Conservation (phyloP, 345 rosid genomes). For the Populus deltoides region DNA sequence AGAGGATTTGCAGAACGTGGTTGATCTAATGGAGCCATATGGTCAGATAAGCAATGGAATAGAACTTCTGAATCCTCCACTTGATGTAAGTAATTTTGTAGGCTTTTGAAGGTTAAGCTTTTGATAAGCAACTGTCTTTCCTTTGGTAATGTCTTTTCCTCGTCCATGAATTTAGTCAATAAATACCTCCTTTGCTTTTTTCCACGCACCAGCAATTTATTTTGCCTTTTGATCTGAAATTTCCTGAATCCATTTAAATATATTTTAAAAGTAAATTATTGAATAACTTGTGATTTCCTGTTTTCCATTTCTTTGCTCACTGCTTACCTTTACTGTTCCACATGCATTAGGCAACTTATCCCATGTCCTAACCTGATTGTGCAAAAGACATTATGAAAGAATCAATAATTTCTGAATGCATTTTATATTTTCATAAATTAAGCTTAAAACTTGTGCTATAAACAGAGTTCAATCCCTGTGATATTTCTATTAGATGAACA, state of each 20-base stretch:
- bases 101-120: background rate
- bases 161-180: background rate
- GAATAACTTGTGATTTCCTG: background rate
- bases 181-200: background rate
- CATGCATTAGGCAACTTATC: background rate
- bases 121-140: too few species aligned
- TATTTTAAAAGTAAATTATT: background rate
- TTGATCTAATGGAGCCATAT: constrained; percentile 96
- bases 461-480: too few species aligned
- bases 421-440: background rate
- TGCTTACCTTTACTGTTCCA: background rate
- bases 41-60: constrained; percentile 93
- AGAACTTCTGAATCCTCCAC: constrained; percentile 76
- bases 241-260: background rate
- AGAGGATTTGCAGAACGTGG: constrained; percentile 84
- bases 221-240: background rate
- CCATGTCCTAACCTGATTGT: background rate
- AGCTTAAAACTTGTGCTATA: background rate
- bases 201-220: background rate
- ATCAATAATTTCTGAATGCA: background rate
- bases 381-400: background rate
- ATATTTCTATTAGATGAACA: too few species aligned
- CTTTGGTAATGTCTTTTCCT: too few species aligned
- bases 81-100: constrained; percentile 47
- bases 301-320: background rate